A percentile compares a stretch with the other conserved stretches of the same genome.
Conservation (phyloP, 1,139 yeast species). For the Cylindricascospora bacillispora region DNA sequence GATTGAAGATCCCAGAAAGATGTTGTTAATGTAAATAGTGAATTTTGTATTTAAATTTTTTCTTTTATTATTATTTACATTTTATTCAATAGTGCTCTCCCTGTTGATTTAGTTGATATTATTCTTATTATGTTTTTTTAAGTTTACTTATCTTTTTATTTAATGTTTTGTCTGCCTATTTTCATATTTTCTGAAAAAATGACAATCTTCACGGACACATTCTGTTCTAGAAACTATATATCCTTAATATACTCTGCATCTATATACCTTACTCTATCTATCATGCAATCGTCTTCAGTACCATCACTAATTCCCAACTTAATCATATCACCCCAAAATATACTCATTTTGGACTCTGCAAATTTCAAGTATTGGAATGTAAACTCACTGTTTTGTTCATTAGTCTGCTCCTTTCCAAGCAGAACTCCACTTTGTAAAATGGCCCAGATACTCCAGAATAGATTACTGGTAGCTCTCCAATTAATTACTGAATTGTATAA, state of each 20-base stretch:
- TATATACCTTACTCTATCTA: slow-evolving; percentile 1
- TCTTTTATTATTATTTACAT: too few relatives aligned
- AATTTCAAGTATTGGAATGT: slow-evolving; percentile 64
- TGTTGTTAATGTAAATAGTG: slow-evolving; percentile 60
- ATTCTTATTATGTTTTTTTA: too few relatives aligned
- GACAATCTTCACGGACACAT: neutral
- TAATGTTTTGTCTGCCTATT: too few relatives aligned
- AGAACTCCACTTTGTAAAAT: slow-evolving; percentile 51
- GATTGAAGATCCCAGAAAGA: slow-evolving; percentile 98
- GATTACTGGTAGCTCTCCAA: slow-evolving; percentile 73
- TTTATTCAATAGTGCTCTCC: too few relatives aligned
- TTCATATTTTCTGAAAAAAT: neutral
- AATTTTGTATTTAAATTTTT: too few relatives aligned
- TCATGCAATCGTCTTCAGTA: slow-evolving; percentile 3
- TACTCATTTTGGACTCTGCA: slow-evolving; percentile 56
- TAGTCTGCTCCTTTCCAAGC: neutral
- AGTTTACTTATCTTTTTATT: too few relatives aligned
- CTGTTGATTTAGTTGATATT: too few relatives aligned
- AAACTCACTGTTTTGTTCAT: slow-evolving; percentile 6
- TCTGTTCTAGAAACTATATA: too few relatives aligned
- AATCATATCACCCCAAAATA: slow-evolving; percentile 64
- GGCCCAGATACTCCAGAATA: slow-evolving; percentile 90
- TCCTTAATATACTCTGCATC: too few relatives aligned
- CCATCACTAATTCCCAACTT: slow-evolving; percentile 44
- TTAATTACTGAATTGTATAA: slow-evolving; percentile 50